phyloP scores from a whole-genome alignment of 768 basidiomycete genomes.

The Calocera viscosa region DNA sequence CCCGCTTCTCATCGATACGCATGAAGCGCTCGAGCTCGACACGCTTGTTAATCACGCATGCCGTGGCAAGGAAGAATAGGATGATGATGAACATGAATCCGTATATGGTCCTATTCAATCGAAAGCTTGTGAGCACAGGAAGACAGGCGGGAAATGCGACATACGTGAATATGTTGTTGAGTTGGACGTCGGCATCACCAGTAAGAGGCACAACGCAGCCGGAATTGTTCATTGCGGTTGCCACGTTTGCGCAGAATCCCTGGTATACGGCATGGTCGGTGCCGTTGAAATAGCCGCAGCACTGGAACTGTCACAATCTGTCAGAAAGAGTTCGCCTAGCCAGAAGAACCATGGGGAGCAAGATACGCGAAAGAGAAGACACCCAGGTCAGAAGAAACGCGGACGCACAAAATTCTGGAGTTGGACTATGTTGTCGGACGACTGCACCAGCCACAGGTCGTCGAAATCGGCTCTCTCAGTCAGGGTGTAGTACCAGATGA shows the following conservation, averaged over 20 bases:
- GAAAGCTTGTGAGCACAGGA: background rate
- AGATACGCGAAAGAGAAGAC: background rate
- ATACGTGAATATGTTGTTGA: conserved; percentile 76
- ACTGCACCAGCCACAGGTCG: conserved; percentile 33
- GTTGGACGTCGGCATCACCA: conserved; percentile 49
- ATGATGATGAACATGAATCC: conserved; percentile 74
- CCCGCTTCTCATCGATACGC: conserved; percentile 80
- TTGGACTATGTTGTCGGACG: conserved; percentile 33
- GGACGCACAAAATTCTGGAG: conserved; percentile 61
- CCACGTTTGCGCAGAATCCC: conserved; percentile 60
- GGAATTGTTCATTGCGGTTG: conserved; percentile 33
- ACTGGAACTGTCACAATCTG: conserved; percentile 44
- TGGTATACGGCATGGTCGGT: conserved; percentile 40
- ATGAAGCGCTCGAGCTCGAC: conserved; percentile 72
- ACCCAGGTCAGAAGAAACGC: too few relatives aligned
- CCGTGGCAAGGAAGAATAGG: conserved; percentile 60
- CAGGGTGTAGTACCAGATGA: conserved; percentile 74
- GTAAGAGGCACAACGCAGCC: conserved; percentile 24
- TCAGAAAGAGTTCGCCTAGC: conserved; percentile 12
- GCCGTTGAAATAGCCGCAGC: conserved; percentile 69
- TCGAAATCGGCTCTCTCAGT: conserved; percentile 58
- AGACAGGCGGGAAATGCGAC: background rate
- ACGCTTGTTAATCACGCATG: conserved; percentile 80
- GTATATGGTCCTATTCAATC: conserved; percentile 36
- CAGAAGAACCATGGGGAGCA: too few relatives aligned